These are phyloP conservation scores for Knufia petricola DNA, from an alignment of 2,329 filamentous ascomycete genomes.

Conservation along the genomic window DNA sequence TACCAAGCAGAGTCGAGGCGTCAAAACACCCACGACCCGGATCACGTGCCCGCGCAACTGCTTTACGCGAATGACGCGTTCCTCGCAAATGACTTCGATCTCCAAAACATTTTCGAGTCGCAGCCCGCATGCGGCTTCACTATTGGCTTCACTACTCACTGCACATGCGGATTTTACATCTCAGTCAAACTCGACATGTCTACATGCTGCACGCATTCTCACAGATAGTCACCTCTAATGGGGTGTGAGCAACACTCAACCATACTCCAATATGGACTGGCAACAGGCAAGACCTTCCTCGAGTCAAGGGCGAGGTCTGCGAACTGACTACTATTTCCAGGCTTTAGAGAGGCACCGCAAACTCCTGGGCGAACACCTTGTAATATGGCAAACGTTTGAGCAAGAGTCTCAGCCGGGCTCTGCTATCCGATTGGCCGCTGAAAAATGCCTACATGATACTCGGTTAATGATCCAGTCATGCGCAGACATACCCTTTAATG, in stretches of 20 bases:
- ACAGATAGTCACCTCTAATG: background rate
- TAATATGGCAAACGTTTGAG: background rate
- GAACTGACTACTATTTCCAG: background rate
- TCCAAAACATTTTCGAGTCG: no score
- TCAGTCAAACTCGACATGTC: no score
- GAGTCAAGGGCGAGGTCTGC: background rate
- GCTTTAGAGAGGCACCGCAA: slow-evolving; percentile 2
- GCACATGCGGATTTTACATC: no score
- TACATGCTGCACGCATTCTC: no score
- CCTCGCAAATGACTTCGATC: no score
- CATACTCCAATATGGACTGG: background rate
- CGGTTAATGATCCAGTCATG: slow-evolving; percentile 2
- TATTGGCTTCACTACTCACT: no score
- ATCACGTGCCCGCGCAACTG: no score
- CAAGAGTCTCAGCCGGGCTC: background rate
- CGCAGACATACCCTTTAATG: background rate
- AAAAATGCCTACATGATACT: slow-evolving; percentile 3
- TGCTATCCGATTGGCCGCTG: background rate
- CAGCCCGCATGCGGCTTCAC: no score
- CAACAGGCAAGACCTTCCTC: background rate
- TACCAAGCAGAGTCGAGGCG: no score
- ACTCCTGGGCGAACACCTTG: slow-evolving; percentile 4
- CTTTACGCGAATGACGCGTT: no score
- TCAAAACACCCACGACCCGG: no score
- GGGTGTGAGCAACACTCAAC: background rate